Percentiles rank a stretch among this genome's conserved stretches.
phyloP scores from a whole-genome alignment of 345 rosid genomes.

The Garcia nutans region DNA sequence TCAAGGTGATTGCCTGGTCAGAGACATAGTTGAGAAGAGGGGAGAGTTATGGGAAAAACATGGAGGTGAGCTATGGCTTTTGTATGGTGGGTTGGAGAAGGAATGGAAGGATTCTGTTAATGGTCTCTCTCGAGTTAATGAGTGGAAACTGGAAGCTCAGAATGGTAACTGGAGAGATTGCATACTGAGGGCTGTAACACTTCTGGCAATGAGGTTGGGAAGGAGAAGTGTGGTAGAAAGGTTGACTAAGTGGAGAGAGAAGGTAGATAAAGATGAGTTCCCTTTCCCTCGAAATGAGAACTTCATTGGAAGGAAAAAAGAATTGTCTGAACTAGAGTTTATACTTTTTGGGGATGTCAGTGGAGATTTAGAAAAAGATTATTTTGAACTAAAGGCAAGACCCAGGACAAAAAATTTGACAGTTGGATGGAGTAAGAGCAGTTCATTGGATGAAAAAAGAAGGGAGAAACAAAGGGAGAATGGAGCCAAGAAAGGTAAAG shows the following conservation, averaged over 20 bases:
- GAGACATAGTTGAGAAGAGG: conserved; percentile 91
- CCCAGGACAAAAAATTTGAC: conserved; percentile 69
- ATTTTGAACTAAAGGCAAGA: conserved; percentile 76
- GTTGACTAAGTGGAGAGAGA: conserved; percentile 81
- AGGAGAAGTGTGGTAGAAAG: conserved; percentile 86
- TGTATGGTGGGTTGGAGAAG: conserved; percentile 81
- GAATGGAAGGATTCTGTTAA: conserved; percentile 93
- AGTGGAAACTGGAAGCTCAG: conserved; percentile 89
- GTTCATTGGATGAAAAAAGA: conserved; percentile 47
- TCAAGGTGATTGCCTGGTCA: conserved; percentile 82
- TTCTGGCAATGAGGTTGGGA: conserved; percentile 74
- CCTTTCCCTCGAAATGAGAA: conserved; percentile 77
- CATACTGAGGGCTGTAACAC: conserved; percentile 64
- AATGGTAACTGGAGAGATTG: conserved; percentile 94
- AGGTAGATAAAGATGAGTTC: conserved; percentile 79
- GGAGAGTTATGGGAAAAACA: conserved; percentile 95
- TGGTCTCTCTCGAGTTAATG: conserved; percentile 66
- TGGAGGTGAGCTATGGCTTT: conserved; percentile 83
- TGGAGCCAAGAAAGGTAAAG: conserved; percentile 70
- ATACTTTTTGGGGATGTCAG: conserved; percentile 79
- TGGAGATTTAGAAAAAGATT: conserved; percentile 76
- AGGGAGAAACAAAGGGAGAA: conserved; percentile 30
- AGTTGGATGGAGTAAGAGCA: conserved; percentile 67
- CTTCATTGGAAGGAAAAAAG: conserved; percentile 90
- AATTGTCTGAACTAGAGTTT: conserved; percentile 79